Conservation (phyloP, 306 rosid species). For the Rubus parviflorus region DNA sequence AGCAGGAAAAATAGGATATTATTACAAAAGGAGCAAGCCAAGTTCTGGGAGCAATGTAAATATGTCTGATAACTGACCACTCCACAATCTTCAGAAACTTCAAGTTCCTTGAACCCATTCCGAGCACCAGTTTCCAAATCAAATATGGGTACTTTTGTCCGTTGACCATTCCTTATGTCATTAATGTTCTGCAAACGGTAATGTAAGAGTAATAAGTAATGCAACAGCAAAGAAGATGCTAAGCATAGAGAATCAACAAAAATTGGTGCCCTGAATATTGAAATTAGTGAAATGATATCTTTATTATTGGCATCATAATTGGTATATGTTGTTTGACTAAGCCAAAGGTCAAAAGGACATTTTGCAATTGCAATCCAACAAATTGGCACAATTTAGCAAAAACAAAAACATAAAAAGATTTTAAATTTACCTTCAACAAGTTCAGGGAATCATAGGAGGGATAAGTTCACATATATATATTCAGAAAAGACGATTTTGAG, state of each 20-base stretch:
- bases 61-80: conserved; percentile 68
- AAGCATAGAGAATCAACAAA: background rate
- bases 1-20: conserved; percentile 9
- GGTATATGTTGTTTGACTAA: background rate
- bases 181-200: conserved; percentile 72
- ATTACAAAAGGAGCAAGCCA: conserved; percentile 20
- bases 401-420: background rate
- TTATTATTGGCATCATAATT: conserved; percentile 5
- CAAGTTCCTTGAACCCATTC: conserved; percentile 90
- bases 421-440: background rate
- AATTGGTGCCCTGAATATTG: background rate
- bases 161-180: conserved; percentile 77
- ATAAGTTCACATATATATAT: background rate
- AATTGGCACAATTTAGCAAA: background rate
- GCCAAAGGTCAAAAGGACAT: background rate
- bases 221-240: background rate
- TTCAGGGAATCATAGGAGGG: background rate
- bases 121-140: conserved; percentile 94
- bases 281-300: conserved; percentile 10
- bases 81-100: conserved; percentile 99
- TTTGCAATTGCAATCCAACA: background rate
- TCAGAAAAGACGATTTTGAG: background rate
- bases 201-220: background rate
- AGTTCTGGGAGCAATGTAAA: conserved; percentile 18
- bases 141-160: conserved; percentile 90